These are phyloP conservation scores for Corylus americana DNA, from an alignment of 306 rosid species.

Conservation along the genomic window DNA sequence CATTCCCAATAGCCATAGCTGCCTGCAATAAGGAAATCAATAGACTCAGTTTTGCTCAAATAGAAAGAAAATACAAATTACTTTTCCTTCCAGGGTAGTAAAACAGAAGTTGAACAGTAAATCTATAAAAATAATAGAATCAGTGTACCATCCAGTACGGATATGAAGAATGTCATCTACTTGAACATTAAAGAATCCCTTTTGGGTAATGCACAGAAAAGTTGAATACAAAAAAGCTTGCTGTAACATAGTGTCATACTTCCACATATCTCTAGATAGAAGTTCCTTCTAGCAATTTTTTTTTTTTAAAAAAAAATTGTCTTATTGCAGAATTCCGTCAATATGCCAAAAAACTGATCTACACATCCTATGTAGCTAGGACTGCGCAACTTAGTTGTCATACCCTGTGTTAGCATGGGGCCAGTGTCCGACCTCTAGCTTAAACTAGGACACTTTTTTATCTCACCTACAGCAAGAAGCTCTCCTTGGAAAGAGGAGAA, in stretches of 20 bases:
- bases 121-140: constrained; percentile 1
- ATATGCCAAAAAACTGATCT: constrained; percentile 1
- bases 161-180: constrained; percentile 10
- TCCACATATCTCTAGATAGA: not conserved
- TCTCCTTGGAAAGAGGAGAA: not conserved
- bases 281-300: not conserved
- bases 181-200: not conserved
- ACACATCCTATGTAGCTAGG: not conserved
- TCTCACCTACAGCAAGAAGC: not conserved
- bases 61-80: not conserved
- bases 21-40: constrained; percentile 41
- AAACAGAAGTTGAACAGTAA: constrained; percentile 18
- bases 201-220: not conserved
- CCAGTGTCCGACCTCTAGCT: not conserved
- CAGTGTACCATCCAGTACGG: not conserved
- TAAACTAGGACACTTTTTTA: not conserved
- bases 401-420: too few species aligned
- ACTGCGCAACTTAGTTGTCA: not conserved
- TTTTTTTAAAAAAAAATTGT: not conserved
- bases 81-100: not conserved
- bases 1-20: constrained; percentile 50
- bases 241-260: not conserved
- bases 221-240: not conserved
- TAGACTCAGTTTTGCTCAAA: constrained; percentile 22
- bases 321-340: not conserved